Base-by-base conservation (phyloP, 495 filamentous ascomycete species). In the Xylaria acuta region DNA sequence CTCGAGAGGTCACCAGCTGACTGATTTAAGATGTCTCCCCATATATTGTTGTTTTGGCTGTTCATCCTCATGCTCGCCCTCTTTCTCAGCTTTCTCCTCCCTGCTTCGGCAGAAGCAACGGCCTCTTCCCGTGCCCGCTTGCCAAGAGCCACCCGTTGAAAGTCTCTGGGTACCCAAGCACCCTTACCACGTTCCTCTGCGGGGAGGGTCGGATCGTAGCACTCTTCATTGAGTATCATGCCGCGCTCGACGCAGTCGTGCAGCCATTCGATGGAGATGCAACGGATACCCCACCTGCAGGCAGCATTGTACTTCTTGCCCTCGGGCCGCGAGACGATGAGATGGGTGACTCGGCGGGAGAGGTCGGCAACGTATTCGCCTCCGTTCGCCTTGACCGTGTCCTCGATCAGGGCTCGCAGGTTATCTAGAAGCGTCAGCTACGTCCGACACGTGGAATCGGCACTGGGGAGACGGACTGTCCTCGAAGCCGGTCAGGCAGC, bases 301-400 rank as follows among this genome's bases (percentile, higher is more conserved):
- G 97, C 95, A 72, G 93, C 93, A 56, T 90, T 88, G 75, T 97
- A 99, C 79, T 99, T 99, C 49, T 91, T 90, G 14, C 97, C 95
- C 60, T 91, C 88, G 18, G 95, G 88, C 67, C 86, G 88, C 67
- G 87, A 88, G 47, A 94, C 94, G 72, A 99, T 90, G 27, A 99
- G 88, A 81, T 98, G 93, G 12, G 94, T 94, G 72, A 97, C 91
- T n/a, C 83, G 82, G 72, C 89, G 93, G 18, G 94, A 96, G 67
- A 99, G 86, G 76, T 98, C 94, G 64, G 92, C 92, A 34, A 91
- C 88, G 77, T 97, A 98, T 53, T 88, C 84, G 9, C 91, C 96
- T 41, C 95, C 94, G 76, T 97, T 90, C 20, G 83, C 77, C 67
- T 80, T 80, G 36, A 94, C 86, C 27, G 82, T 86, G 59, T 80